Conservation (phyloP, 1,284 basidiomycete genomes). For the Ustilago esculenta region DNA sequence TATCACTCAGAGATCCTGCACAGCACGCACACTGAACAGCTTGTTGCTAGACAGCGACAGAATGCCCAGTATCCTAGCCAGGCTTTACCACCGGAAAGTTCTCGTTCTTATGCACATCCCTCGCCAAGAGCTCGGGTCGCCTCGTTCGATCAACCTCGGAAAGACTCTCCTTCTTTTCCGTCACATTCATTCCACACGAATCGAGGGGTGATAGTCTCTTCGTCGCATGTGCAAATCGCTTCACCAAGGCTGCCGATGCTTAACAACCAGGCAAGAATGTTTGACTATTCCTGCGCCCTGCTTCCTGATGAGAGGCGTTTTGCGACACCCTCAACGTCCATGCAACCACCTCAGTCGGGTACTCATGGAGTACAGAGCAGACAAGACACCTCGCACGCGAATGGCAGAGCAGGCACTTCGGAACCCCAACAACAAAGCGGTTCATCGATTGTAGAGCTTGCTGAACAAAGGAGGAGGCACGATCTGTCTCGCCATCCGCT, state of each 20-base stretch:
- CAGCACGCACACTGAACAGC: background rate
- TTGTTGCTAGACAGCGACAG: too few species aligned
- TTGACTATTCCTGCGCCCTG: slow-evolving; percentile 18
- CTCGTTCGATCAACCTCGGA: background rate
- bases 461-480: background rate
- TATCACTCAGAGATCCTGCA: background rate
- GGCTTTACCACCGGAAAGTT: too few species aligned
- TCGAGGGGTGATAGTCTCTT: too few species aligned
- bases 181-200: background rate
- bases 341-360: background rate
- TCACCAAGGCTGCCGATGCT: slow-evolving; percentile 3
- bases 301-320: slow-evolving; percentile 3
- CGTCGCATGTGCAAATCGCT: background rate
- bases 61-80: too few species aligned
- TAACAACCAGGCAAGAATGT: slow-evolving; percentile 2
- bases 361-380: background rate
- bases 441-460: background rate
- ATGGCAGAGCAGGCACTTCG: background rate
- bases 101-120: background rate
- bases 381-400: background rate
- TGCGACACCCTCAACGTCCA: background rate
- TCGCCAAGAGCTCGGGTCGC: background rate
- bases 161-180: background rate
- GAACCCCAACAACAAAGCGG: background rate
- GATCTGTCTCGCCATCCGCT: too few species aligned